These are phyloP conservation scores for Trichosporon ovoides DNA, from an alignment of 1,284 basidiomycete species.

Conservation along the genomic window DNA sequence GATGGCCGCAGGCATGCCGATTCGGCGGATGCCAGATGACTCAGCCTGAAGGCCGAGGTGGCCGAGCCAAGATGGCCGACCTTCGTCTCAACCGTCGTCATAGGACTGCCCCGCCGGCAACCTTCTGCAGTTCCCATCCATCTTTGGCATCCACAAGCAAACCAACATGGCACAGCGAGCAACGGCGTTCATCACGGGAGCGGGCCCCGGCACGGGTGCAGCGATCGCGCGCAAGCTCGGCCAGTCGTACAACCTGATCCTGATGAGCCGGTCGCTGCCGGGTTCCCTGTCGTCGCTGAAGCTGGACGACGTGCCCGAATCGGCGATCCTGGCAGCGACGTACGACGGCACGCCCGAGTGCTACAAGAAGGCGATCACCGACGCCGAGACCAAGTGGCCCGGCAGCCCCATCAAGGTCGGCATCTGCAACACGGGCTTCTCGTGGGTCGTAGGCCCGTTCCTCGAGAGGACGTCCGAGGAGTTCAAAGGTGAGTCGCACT, in stretches of 20 bases:
- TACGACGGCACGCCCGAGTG: constrained; percentile 30
- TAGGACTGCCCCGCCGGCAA: too few species aligned
- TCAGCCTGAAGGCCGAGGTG: too few species aligned
- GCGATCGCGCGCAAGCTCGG: constrained; percentile 37
- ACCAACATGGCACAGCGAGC: constrained; percentile 23
- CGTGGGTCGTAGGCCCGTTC: constrained; percentile 32
- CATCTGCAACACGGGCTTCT: constrained; percentile 36
- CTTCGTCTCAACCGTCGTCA: too few species aligned
- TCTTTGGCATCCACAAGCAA: background rate
- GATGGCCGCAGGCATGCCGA: too few species aligned
- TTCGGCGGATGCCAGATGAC: too few species aligned
- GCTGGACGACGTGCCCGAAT: constrained; percentile 25
- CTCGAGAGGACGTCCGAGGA: constrained; percentile 33
- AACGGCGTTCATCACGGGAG: constrained; percentile 34
- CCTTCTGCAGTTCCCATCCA: background rate
- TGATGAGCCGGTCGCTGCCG: constrained; percentile 44
- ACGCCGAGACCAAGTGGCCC: constrained; percentile 35
- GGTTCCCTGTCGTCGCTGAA: constrained; percentile 28
- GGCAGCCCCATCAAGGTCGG: constrained; percentile 37
- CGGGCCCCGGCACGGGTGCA: constrained; percentile 39
- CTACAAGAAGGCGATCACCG: constrained; percentile 30
- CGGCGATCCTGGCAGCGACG: constrained; percentile 25
- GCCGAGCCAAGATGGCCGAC: too few species aligned
- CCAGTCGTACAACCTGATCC: constrained; percentile 38
- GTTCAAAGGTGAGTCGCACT: constrained; percentile 28